Evolutionary conservation across 2,329 filamentous ascomycete genomes (phyloP).

Genomic region (Juglanconis oblonga): DNA sequence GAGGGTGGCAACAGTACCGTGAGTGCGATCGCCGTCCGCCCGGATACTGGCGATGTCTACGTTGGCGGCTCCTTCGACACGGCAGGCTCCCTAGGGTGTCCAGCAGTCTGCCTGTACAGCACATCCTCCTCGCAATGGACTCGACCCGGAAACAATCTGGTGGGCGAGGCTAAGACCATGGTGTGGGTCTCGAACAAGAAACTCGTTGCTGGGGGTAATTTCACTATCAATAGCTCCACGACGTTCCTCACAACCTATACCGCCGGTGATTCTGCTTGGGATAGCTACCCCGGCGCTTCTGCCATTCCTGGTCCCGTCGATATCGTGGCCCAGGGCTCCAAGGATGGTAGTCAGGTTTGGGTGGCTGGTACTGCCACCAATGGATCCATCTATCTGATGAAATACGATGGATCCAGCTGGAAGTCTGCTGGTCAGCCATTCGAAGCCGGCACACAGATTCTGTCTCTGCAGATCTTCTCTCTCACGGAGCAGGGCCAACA

Average conservation of each 20-base stretch:
- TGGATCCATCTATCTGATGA: constrained; percentile 74
- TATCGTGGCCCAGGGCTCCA: constrained; percentile 70
- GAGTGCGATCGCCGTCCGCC: constrained; percentile 70
- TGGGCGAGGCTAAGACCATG: constrained; percentile 68
- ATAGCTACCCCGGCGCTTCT: constrained; percentile 57
- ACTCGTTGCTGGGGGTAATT: constrained; percentile 74
- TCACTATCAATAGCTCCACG: constrained; percentile 64
- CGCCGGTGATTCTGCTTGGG: constrained; percentile 64
- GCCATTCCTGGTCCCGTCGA: constrained; percentile 77
- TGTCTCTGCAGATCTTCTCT: constrained; percentile 77
- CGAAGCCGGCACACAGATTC: constrained; percentile 64
- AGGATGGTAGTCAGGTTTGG: constrained; percentile 75
- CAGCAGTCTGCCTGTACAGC: constrained; percentile 77
- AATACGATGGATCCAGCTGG: constrained; percentile 75
- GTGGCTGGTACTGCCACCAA: constrained; percentile 69
- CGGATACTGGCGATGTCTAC: constrained; percentile 71
- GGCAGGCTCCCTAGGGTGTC: constrained; percentile 80
- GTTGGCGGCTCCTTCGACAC: constrained; percentile 82
- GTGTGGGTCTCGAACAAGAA: constrained; percentile 72
- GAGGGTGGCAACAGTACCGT: constrained; percentile 69
- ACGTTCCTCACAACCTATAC: constrained; percentile 74
- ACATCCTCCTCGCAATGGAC: constrained; percentile 72
- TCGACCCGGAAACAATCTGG: constrained; percentile 69
- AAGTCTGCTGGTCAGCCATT: constrained; percentile 62
- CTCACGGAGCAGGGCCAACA: constrained; percentile 61